Conservation (phyloP, 495 filamentous ascomycete genomes). For the Aspergillus bridgeri region DNA sequence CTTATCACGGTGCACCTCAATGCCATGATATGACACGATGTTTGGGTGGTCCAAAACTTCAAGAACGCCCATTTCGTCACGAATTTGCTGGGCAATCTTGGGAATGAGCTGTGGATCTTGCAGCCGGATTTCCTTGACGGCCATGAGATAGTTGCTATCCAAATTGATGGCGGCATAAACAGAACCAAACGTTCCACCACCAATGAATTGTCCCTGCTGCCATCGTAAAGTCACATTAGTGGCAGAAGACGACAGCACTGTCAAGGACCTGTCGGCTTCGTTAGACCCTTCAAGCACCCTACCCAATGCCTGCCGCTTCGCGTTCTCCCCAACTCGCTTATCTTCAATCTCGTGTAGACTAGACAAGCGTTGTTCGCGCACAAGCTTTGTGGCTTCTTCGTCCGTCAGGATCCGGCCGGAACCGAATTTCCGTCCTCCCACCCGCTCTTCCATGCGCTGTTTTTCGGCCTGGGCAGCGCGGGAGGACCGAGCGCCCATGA, state of each 20-base stretch:
- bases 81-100: conserved; percentile 86
- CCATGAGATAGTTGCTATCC: conserved; percentile 94
- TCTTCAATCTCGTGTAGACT: conserved; percentile 75
- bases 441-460: conserved; percentile 70
- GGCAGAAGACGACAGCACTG: conserved; percentile 86
- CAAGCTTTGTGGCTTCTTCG: conserved; percentile 70
- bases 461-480: conserved; percentile 90
- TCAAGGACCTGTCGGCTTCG: conserved; percentile 91
- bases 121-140: conserved; percentile 95
- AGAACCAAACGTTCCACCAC: conserved; percentile 93
- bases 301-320: conserved; percentile 87
- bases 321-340: conserved; percentile 67
- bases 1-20: conserved; percentile 96
- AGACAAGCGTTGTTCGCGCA: conserved; percentile 67
- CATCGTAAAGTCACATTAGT: conserved; percentile 93
- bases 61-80: conserved; percentile 94
- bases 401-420: conserved; percentile 78
- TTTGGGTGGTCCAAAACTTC: conserved; percentile 96
- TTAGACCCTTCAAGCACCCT: conserved; percentile 89
- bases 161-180: conserved; percentile 97
- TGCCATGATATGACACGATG: conserved; percentile 95
- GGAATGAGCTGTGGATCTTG: conserved; percentile 97
- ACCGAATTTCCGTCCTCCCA: conserved; percentile 69
- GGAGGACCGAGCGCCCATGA: conserved; percentile 92
- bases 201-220: conserved; percentile 97